Base-by-base conservation (phyloP, 2,329 filamentous ascomycete genomes). In the Emergomyces africanus region DNA sequence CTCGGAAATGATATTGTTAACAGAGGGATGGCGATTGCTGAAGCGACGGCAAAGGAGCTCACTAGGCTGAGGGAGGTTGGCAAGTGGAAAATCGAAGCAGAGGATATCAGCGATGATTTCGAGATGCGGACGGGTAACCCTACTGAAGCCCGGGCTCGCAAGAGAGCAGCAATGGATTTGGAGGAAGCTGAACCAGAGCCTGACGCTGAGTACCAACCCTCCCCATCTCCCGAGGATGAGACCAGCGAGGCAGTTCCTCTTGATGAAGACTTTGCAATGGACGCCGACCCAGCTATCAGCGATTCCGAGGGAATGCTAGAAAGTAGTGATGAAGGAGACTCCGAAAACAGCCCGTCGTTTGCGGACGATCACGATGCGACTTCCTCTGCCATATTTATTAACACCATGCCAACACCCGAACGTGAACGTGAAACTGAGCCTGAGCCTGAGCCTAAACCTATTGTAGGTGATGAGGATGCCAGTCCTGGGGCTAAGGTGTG, bases 51-150 rank as follows among this genome's bases (percentile, higher is more conserved):
- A 18, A 85, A 84, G 67, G 89, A 97, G 70, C 80, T 99, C 30
- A 80, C 79, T 39, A 81, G 86, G 48, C 78, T 99, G 37, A 96
- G 94, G 79, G 84, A 91, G 63, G 87, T 94, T 60, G 88, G 87
- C 8, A 81, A 80, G 61, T 95, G 87, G 86, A 97, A 97, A 76
- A 82, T 96, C 46, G 78, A 80, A 42, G 85, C 88, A 8, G 76
- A 80, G 41, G 92, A 97, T 70, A 76, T 81, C 2, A 86, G 83
- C 14, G 85, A 94, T 57, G 85, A 95, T 69, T 97, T 95, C 67
- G 85, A 87, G 54, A 84, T 82, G 51, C 85, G 85, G 56, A 76
- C 76, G 18, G 81, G 87, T 66, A 81, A 83, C 56, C 75, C 79
- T 10, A 81, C 82, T 23, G 83, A 74, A 2, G 72, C 73, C 3